Evolutionary conservation across 2,329 filamentous ascomycete genomes (phyloP).

Genomic region (Pseudocercospora macadamiae): DNA sequence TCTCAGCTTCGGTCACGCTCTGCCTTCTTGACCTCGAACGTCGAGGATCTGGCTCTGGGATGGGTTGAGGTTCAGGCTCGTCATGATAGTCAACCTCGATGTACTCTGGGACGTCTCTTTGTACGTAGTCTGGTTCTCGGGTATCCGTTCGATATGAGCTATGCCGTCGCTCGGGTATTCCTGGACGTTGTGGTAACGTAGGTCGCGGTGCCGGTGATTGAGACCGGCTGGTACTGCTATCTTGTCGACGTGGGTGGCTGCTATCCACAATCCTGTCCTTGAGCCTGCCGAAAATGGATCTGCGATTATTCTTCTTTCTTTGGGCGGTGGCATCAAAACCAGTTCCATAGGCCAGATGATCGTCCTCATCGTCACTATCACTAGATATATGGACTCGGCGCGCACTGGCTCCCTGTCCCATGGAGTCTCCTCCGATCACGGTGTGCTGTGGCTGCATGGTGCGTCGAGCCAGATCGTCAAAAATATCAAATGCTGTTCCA

Average conservation of each 20-base stretch:
- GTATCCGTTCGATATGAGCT: slow-evolving; percentile 16
- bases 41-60: slow-evolving; percentile 15
- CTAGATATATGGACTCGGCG: slow-evolving; percentile 15
- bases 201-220: slow-evolving; percentile 17
- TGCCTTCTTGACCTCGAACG: slow-evolving; percentile 11
- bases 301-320: not conserved
- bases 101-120: slow-evolving; percentile 15
- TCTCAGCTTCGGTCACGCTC: slow-evolving; percentile 15
- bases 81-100: slow-evolving; percentile 29
- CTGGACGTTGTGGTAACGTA: slow-evolving; percentile 5
- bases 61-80: slow-evolving; percentile 6
- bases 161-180: slow-evolving; percentile 14
- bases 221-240: slow-evolving; percentile 21
- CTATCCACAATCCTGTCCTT: slow-evolving; percentile 29
- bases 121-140: slow-evolving; percentile 14
- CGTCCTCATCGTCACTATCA: slow-evolving; percentile 25
- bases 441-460: slow-evolving; percentile 24
- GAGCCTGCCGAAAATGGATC: slow-evolving; percentile 28
- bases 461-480: slow-evolving; percentile 25
- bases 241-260: slow-evolving; percentile 17
- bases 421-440: slow-evolving; percentile 10
- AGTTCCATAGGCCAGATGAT: slow-evolving; percentile 27
- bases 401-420: slow-evolving; percentile 9
- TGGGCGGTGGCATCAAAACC: not conserved
- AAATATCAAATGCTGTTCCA: slow-evolving; percentile 31